Percentiles rank a stretch among this genome's conserved stretches.
Evolutionary conservation across 2,329 filamentous ascomycete genomes (phyloP).

Genomic region (Talaromyces verruculosus): DNA sequence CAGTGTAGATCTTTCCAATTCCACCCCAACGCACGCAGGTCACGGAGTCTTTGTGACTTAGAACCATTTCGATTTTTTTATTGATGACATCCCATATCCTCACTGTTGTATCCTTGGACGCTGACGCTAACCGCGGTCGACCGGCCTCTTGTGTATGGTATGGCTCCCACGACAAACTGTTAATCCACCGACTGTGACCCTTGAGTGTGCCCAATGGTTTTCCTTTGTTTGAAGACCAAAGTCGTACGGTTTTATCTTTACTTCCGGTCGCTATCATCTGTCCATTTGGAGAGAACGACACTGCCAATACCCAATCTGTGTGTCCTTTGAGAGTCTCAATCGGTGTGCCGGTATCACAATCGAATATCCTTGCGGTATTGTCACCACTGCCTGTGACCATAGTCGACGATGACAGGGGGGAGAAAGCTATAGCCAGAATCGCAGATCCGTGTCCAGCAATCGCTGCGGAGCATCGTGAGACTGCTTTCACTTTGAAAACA

Average conservation of each 20-base stretch:
- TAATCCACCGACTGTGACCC: slow-evolving; percentile 88
- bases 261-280: slow-evolving; percentile 80
- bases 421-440: slow-evolving; percentile 84
- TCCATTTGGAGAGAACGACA: slow-evolving; percentile 84
- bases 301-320: slow-evolving; percentile 83
- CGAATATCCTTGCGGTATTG: slow-evolving; percentile 88
- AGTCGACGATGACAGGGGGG: slow-evolving; percentile 70
- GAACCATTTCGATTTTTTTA: slow-evolving; percentile 73
- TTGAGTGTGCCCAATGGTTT: slow-evolving; percentile 71
- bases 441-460: slow-evolving; percentile 91
- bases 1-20: slow-evolving; percentile 78
- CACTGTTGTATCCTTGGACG: slow-evolving; percentile 85
- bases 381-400: slow-evolving; percentile 90
- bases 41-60: slow-evolving; percentile 84
- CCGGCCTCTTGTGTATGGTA: slow-evolving; percentile 76
- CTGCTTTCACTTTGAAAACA: slow-evolving; percentile 88
- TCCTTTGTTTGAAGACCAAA: slow-evolving; percentile 85
- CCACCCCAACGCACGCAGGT: slow-evolving; percentile 94
- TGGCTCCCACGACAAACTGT: slow-evolving; percentile 86
- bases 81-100: slow-evolving; percentile 82
- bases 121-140: slow-evolving; percentile 78
- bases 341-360: slow-evolving; percentile 89
- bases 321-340: slow-evolving; percentile 84
- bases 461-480: slow-evolving; percentile 82
- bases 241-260: slow-evolving; percentile 86